A percentile compares a stretch with the other conserved stretches of the same genome.
Evolutionary conservation across 2,329 filamentous ascomycete species (phyloP).

Genomic region (Calonectria multiphialidica): DNA sequence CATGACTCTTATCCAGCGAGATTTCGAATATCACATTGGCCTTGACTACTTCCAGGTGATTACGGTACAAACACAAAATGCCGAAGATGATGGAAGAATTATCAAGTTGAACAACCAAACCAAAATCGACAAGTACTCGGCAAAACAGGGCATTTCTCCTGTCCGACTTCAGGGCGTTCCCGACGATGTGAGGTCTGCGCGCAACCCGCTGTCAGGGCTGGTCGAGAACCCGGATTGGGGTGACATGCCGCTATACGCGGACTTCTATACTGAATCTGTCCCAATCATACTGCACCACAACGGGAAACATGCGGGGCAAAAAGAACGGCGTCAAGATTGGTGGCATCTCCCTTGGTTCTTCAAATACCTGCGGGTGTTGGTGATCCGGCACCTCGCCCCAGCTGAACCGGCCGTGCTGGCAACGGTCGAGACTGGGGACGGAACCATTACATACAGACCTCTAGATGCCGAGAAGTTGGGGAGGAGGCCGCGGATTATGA

Average conservation of each 20-base stretch:
- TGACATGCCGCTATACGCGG: slow-evolving; percentile 23
- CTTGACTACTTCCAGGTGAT: slow-evolving; percentile 43
- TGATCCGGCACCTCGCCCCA: neutral
- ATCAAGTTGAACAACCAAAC: slow-evolving; percentile 30
- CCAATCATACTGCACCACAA: slow-evolving; percentile 18
- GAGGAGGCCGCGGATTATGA: neutral
- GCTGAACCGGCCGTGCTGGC: neutral
- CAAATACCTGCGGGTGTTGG: neutral
- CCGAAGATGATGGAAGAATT: neutral
- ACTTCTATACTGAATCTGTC: slow-evolving; percentile 21
- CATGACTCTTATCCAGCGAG: slow-evolving; percentile 12
- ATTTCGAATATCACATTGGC: slow-evolving; percentile 42
- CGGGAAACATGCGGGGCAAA: slow-evolving; percentile 3
- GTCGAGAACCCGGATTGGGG: slow-evolving; percentile 20
- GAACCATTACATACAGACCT: neutral
- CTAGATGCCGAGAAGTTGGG: neutral
- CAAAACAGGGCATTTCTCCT: slow-evolving; percentile 28
- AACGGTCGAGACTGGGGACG: neutral
- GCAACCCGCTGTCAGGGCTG: slow-evolving; percentile 24
- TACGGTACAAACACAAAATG: slow-evolving; percentile 31
- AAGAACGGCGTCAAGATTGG: slow-evolving; percentile 14
- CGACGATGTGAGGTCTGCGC: slow-evolving; percentile 26
- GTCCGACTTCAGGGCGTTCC: slow-evolving; percentile 36
- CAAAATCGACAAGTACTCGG: slow-evolving; percentile 30
- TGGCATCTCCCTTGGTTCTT: slow-evolving; percentile 26